Conservation (phyloP, 805 yeast species). For the Saturnispora gosingensis region DNA sequence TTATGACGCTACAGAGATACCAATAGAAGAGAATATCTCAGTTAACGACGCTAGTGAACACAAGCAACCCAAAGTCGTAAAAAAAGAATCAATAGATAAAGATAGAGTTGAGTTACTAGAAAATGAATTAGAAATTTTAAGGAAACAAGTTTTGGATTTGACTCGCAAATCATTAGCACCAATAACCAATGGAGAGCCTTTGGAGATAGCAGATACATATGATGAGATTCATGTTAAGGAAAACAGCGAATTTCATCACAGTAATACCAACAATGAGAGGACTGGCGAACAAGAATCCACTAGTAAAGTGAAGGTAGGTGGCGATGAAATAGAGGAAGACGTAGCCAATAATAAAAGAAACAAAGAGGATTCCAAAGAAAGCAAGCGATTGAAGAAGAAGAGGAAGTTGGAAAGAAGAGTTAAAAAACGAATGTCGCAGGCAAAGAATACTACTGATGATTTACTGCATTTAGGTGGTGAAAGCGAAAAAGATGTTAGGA, state of each 20-base stretch:
- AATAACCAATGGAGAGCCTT: background rate
- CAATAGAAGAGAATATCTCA: background rate
- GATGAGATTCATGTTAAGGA: slow-evolving; percentile 16
- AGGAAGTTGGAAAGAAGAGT: background rate
- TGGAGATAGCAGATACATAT: background rate
- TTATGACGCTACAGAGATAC: background rate
- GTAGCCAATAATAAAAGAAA: background rate
- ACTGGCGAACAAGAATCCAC: slow-evolving; percentile 3
- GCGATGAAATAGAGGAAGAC: background rate
- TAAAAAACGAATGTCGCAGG: background rate
- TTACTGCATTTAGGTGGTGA: slow-evolving; percentile 18
- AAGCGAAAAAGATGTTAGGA: slow-evolving; percentile 13
- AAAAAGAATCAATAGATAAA: background rate
- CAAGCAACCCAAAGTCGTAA: background rate
- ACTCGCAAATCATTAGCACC: background rate
- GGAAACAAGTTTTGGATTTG: slow-evolving; percentile 5
- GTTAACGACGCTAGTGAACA: background rate
- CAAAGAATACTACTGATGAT: background rate
- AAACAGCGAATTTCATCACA: slow-evolving; percentile 11
- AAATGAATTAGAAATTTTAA: background rate
- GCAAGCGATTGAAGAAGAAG: slow-evolving; percentile 2
- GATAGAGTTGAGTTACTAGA: background rate
- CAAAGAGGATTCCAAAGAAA: background rate
- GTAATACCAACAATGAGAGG: background rate
- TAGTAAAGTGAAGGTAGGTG: slow-evolving; percentile 2